phyloP scores from a whole-genome alignment of 1,284 basidiomycete genomes.

The Cryptococcus hybrid region DNA sequence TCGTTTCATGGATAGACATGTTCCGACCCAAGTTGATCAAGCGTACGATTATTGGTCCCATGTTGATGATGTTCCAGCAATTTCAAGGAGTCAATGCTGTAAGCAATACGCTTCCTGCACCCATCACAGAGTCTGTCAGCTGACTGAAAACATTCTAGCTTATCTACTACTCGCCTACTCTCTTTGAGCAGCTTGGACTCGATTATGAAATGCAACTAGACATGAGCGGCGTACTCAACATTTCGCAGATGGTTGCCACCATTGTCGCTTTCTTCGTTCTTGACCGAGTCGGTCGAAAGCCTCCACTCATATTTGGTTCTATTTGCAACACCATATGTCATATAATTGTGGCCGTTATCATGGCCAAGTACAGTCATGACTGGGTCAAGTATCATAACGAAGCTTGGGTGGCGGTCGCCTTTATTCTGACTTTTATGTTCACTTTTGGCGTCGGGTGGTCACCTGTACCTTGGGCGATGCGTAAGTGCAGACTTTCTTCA shows the following conservation, averaged over 20 bases:
- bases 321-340: conserved; percentile 15
- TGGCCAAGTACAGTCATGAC: conserved; percentile 20
- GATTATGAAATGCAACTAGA: conserved; percentile 31
- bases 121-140: background rate
- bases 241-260: conserved; percentile 39
- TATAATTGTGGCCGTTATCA: conserved; percentile 29
- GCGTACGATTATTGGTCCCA: conserved; percentile 20
- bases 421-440: conserved; percentile 26
- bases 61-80: conserved; percentile 36
- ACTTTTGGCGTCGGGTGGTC: conserved; percentile 18
- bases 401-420: conserved; percentile 29
- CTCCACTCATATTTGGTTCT: conserved; percentile 32
- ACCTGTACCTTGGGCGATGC: conserved; percentile 8
- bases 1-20: conserved; percentile 23
- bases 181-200: conserved; percentile 42
- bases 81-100: conserved; percentile 27
- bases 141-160: background rate
- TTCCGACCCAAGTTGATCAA: conserved; percentile 20
- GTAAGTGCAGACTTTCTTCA: background rate
- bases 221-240: conserved; percentile 43
- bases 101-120: background rate
- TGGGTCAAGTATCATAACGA: conserved; percentile 18
- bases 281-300: conserved; percentile 46
- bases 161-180: background rate
- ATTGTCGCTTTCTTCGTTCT: conserved; percentile 35